Percentiles rank a stretch among this genome's conserved stretches.
These are phyloP conservation scores for Xylariaceae sp. DNA, from an alignment of 2,329 filamentous ascomycete species.

Conservation along the genomic window DNA sequence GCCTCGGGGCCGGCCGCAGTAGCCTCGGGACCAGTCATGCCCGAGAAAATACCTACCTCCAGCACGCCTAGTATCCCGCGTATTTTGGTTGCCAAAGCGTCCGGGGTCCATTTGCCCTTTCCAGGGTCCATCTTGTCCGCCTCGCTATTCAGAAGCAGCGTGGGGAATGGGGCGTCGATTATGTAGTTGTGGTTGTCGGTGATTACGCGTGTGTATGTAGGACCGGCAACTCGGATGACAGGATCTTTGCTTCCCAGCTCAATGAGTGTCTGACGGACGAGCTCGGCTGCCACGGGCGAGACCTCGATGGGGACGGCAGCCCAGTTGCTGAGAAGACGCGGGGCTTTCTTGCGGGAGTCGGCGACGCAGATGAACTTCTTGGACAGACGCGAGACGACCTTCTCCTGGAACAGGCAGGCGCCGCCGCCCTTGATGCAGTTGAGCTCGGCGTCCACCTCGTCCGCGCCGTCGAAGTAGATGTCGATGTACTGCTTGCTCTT, in stretches of 20 bases:
- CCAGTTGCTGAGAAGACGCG: conserved; percentile 70
- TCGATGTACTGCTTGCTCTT: conserved; percentile 58
- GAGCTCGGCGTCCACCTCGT: conserved; percentile 90
- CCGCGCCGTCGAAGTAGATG: conserved; percentile 91
- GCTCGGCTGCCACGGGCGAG: conserved; percentile 73
- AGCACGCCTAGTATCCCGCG: conserved; percentile 81
- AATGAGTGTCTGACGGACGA: conserved; percentile 67
- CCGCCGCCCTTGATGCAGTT: conserved; percentile 98
- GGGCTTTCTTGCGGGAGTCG: conserved; percentile 85
- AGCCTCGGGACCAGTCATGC: conserved; percentile 68
- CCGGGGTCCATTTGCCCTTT: conserved; percentile 74
- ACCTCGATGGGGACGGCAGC: conserved; percentile 88
- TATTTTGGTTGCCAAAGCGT: conserved; percentile 65
- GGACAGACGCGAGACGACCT: conserved; percentile 80
- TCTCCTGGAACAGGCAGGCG: conserved; percentile 97
- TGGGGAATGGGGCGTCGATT: conserved; percentile 83
- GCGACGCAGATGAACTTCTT: conserved; percentile 85
- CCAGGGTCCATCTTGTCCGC: conserved; percentile 46
- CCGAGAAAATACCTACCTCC: conserved; percentile 87
- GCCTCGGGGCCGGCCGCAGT: conserved; percentile 51
- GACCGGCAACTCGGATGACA: conserved; percentile 63
- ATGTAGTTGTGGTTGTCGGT: conserved; percentile 87
- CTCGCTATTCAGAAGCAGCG: conserved; percentile 53
- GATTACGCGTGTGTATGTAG: conserved; percentile 76
- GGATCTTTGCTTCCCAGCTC: conserved; percentile 69